Conservation (phyloP, 2,329 filamentous ascomycete genomes). For the Magnaporthales sp. region DNA sequence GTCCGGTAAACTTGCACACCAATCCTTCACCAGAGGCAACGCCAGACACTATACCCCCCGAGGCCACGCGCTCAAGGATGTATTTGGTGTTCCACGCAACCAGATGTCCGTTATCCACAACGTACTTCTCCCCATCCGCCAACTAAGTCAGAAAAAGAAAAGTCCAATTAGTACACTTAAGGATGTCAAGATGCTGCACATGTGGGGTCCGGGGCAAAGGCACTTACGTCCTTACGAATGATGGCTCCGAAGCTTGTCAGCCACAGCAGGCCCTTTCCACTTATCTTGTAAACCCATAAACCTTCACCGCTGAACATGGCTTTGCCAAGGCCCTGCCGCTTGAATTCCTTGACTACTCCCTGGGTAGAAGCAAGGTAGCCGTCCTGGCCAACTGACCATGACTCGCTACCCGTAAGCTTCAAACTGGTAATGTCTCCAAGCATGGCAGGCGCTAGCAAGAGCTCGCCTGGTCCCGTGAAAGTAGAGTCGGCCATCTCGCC, state of each 20-base stretch:
- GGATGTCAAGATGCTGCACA: constrained; percentile 9
- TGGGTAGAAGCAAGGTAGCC: constrained; percentile 79
- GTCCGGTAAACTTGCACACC: constrained; percentile 89
- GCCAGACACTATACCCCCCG: constrained; percentile 86
- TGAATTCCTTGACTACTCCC: constrained; percentile 80
- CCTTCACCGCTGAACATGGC: constrained; percentile 93
- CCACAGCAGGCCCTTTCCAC: constrained; percentile 75
- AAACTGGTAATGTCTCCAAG: constrained; percentile 83
- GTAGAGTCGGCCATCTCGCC: constrained; percentile 71
- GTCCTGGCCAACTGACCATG: constrained; percentile 82
- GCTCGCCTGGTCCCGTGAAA: constrained; percentile 83
- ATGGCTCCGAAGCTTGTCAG: constrained; percentile 91
- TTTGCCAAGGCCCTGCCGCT: constrained; percentile 78
- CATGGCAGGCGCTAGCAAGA: constrained; percentile 71
- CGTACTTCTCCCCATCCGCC: constrained; percentile 70
- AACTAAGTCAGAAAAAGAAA: constrained; percentile 27
- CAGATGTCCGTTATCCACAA: constrained; percentile 86
- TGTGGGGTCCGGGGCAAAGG: background rate
- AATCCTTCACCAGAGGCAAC: constrained; percentile 76
- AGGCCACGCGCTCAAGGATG: constrained; percentile 78
- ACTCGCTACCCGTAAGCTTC: constrained; percentile 59
- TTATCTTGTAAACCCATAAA: constrained; percentile 80
- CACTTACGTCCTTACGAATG: constrained; percentile 79
- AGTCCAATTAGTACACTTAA: background rate
- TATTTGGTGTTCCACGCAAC: constrained; percentile 98